Base-by-base conservation (phyloP, 1,284 basidiomycete species). In the Cutaneotrichosporon sp. region DNA sequence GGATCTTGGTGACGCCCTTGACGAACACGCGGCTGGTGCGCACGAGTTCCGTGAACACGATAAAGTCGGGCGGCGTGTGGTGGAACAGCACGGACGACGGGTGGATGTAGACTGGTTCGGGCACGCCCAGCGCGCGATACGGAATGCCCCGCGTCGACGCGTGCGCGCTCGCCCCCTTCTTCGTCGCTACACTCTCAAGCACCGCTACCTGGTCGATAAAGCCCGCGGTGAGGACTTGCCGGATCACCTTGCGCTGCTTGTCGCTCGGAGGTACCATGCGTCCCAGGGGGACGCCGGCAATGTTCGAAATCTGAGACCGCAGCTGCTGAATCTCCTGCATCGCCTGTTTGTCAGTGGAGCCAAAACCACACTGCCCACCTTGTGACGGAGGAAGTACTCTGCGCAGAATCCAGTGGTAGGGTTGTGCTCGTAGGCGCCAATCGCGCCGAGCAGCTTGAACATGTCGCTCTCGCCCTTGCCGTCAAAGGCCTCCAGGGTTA, bases 241-340 rank as follows among this genome's bases (percentile, higher is more conserved):
- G 83, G 14, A 99, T 78, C 21, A 92, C 83, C 71, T 96, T 98
- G 60, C 96, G 79, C 86, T 97, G 69, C 80, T 84, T 79, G 8
- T 80, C 73, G 5, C 79, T 80, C 1, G 59, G 59, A 4, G 59
- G 59, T 17, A 46, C 43, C 34, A 58, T 48, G 10, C 37, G 84
- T 80, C 62, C 88, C 88, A 65, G 85, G 84, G 21, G 80, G 76
- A 58, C 45, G 51, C 81, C 79, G 1, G 92, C 87, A 49, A 96
- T 92, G 61, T 80, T 84, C 64, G 82, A 88, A 54, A 97, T 87
- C 67, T 97, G 96, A 0, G 83, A 80, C 37, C 93, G 84, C n/a
- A 99, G 80, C 73, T 98, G 97, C 74, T 94, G 93, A 39, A 97
- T 96, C 77, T 99, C 96, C 75, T 97, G 89, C 93, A 99, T 98